Percentiles rank a stretch among this genome's conserved stretches.
Evolutionary conservation across 1,284 basidiomycete species (phyloP).

Genomic region (Earliella scabrosa): DNA sequence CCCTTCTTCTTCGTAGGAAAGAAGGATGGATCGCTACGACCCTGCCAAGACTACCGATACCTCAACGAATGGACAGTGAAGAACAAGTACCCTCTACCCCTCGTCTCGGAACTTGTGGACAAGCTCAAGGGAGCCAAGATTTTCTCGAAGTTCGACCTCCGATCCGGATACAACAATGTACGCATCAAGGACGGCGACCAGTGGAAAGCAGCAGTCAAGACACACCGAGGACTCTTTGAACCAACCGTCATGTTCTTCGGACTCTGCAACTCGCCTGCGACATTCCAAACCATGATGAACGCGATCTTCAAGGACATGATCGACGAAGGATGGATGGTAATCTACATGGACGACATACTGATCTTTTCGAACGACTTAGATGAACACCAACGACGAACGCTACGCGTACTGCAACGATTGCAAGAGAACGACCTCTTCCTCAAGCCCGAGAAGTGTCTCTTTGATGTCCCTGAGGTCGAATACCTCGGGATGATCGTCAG

Average conservation of each 20-base stretch:
- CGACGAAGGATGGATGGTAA: not conserved
- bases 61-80: not conserved
- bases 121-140: not conserved
- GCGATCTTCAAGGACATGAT: not conserved
- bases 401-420: not conserved
- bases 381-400: not conserved
- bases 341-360: conserved; percentile 8
- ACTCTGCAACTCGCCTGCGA: not conserved
- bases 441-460: not conserved
- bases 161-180: conserved; percentile 5
- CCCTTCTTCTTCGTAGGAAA: conserved; percentile 32
- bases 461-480: too few species aligned
- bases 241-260: conserved; percentile 11
- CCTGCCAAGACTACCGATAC: not conserved
- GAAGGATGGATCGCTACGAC: conserved; percentile 24
- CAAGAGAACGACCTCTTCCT: not conserved
- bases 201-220: conserved; percentile 4
- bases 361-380: not conserved
- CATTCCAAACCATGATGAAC: conserved; percentile 13
- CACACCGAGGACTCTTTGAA: not conserved
- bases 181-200: conserved; percentile 4
- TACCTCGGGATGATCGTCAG: too few species aligned
- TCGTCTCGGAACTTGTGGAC: not conserved
- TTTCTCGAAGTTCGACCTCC: conserved; percentile 5
- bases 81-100: not conserved